Percentiles rank a stretch among this genome's conserved stretches.
phyloP scores from a whole-genome alignment of 2,329 filamentous ascomycete species.

The Ceratocystiopsis minuta region DNA sequence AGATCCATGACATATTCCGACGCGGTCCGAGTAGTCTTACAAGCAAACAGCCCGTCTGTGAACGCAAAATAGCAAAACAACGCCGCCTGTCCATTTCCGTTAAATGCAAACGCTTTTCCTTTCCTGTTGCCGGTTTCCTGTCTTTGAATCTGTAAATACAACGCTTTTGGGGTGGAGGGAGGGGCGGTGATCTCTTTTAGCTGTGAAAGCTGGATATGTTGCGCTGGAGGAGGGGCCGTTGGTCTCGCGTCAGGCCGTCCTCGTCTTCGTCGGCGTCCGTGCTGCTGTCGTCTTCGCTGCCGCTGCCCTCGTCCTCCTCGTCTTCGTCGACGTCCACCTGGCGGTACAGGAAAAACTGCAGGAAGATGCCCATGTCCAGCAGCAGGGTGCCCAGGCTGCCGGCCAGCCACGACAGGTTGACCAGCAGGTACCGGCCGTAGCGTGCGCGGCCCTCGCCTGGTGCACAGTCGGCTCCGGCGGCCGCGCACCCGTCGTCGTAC shows the following conservation, averaged over 20 bases:
- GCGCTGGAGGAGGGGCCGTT: conserved; percentile 21
- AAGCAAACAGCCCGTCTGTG: too few species aligned
- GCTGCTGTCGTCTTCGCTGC: conserved; percentile 9
- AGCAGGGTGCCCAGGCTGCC: conserved; percentile 78
- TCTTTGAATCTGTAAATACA: too few species aligned
- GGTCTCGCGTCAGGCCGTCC: conserved; percentile 14
- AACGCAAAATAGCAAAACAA: too few species aligned
- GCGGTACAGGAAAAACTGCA: conserved; percentile 78
- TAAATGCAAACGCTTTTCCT: too few species aligned
- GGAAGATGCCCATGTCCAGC: conserved; percentile 72
- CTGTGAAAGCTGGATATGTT: conserved; percentile 9
- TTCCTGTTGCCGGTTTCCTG: too few species aligned
- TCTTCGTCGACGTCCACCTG: conserved; percentile 11
- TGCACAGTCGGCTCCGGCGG: conserved; percentile 30
- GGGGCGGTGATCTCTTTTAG: too few species aligned
- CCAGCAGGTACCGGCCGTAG: conserved; percentile 68
- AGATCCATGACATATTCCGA: too few species aligned
- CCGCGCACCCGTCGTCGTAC: conserved; percentile 57
- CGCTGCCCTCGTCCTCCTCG: conserved; percentile 9
- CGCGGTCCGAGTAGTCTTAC: too few species aligned
- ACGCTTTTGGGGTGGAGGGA: background rate
- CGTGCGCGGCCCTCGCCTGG: conserved; percentile 45
- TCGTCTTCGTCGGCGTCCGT: conserved; percentile 1
- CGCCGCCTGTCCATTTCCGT: too few species aligned
- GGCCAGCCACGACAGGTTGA: conserved; percentile 80